Base-by-base conservation (phyloP, 2,329 filamentous ascomycete species). In the Zasmidium cellare region DNA sequence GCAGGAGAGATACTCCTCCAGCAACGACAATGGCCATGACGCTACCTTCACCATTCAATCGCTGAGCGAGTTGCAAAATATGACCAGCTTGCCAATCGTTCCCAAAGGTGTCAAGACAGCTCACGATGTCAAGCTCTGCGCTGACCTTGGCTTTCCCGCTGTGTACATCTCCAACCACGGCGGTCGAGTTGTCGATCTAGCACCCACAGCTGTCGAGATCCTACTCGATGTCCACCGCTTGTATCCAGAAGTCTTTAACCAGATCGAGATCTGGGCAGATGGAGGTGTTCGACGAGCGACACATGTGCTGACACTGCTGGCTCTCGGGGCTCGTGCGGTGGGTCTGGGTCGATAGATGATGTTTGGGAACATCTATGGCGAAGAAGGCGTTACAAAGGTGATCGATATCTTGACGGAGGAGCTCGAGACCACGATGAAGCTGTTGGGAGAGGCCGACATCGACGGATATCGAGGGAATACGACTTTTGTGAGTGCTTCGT, bases 221-320 rank as follows among this genome's bases (percentile, higher is more conserved):
- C 89, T 89, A 3, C 83, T 90, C 9, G 89, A 91, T 60, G 87
- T 91, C 53, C 87, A 90, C 72, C 86, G 84, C n/a, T 57, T 71
- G 14, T 73, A 67, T 16, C 75, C 75, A 0, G 70, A 74, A 16
- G 69, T 78, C 18, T 76, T 77, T 62, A 63, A 70, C 49, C 61
- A 75, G 54, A 64, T 75, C 16, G 75, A 77, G 50, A 72, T 78
- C 7, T 75, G 70, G 50, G 74, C 72, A 5, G 75, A 77, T 48
- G 74, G 75, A 3, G 75, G 76, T 54, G 75, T 74, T 11, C 69
- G 67, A 44, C 72, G 73, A 22, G 75, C 57, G 12, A 61, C 63
- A 16, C 74, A 77, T 52, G 64, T 75, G 5, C 53, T 76, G 51
- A 76, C 74, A 51, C 62, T 76, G 9, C 65, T 77, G 14, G 69